phyloP scores from a whole-genome alignment of 352 stramenopile genomes.

The Blastocystis sp. region DNA sequence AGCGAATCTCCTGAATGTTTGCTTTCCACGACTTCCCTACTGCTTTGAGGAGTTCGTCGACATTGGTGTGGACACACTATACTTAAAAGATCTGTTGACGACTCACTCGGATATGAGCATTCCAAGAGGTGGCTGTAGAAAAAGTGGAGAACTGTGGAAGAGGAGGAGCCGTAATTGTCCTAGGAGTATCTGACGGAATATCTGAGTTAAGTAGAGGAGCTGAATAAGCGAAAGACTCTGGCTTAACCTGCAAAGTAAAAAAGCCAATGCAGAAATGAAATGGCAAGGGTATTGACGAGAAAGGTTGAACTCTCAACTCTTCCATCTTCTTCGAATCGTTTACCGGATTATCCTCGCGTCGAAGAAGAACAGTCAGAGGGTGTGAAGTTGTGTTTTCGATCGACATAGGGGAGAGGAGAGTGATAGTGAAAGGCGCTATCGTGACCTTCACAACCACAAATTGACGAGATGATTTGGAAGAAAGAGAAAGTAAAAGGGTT shows the following conservation, averaged over 20 bases:
- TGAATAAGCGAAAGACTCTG: background rate
- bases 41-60: background rate
- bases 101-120: background rate
- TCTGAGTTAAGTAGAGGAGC: background rate
- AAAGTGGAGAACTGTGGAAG: background rate
- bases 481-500: background rate
- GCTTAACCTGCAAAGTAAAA: background rate
- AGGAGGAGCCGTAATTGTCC: background rate
- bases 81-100: background rate
- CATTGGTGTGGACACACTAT: background rate
- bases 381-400: background rate
- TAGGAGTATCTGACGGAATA: background rate
- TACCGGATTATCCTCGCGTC: background rate
- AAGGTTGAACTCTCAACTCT: background rate
- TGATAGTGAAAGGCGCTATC: background rate
- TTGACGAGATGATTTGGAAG: background rate
- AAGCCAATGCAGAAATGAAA: background rate
- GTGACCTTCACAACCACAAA: constrained; percentile 2
- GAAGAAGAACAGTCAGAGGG: background rate
- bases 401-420: background rate
- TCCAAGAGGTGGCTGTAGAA: background rate
- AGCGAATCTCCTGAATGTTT: background rate
- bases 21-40: background rate
- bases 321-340: background rate
- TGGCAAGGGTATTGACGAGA: background rate